A percentile compares a stretch with the other conserved stretches of the same genome.
These are phyloP conservation scores for Starmerella sp. DNA, from an alignment of 805 yeast species.

Conservation along the genomic window DNA sequence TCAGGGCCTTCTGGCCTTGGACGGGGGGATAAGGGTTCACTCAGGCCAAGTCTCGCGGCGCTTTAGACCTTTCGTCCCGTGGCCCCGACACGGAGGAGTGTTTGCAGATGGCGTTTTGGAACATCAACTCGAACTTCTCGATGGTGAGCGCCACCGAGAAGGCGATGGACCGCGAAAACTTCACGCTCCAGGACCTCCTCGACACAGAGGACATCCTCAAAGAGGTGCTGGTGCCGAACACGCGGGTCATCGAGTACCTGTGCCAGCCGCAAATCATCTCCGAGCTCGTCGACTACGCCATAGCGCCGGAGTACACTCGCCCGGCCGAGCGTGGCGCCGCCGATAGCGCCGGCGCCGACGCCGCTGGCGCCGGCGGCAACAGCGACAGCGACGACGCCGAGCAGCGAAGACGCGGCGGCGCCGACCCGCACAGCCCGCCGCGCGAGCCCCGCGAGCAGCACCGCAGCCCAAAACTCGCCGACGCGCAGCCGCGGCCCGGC, in stretches of 20 bases:
- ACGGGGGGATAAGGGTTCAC: neutral
- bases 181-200: constrained; percentile 40
- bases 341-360: neutral
- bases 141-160: constrained; percentile 30
- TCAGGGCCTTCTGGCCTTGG: neutral
- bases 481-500: neutral
- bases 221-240: constrained; percentile 60
- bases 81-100: neutral
- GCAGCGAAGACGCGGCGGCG: neutral
- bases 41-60: neutral
- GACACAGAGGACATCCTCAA: constrained; percentile 68
- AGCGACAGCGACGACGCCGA: neutral
- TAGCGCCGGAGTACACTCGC: constrained; percentile 28
- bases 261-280: constrained; percentile 65
- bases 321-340: neutral
- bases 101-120: constrained; percentile 43
- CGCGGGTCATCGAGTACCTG: constrained; percentile 65
- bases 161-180: constrained; percentile 39
- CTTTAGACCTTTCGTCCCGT: neutral
- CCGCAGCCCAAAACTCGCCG: neutral
- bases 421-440: neutral
- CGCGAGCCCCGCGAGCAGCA: neutral
- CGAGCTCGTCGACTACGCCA: constrained; percentile 49
- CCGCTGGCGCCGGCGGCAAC: neutral
- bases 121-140: constrained; percentile 29